Base-by-base conservation (phyloP, 2,329 filamentous ascomycete genomes). In the Aspergillus vadensis region DNA sequence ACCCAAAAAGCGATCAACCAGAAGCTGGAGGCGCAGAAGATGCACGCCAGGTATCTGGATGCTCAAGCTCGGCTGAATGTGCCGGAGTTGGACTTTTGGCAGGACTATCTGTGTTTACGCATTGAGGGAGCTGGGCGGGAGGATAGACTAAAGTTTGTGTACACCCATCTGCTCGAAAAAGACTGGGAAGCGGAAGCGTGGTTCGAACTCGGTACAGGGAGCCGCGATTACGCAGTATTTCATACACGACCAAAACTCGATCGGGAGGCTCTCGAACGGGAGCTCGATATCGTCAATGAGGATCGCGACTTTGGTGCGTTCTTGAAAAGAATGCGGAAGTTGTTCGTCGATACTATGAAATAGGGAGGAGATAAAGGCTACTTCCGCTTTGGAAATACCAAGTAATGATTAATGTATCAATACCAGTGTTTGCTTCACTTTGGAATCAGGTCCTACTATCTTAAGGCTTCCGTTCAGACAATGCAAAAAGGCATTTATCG, bases 71-170 rank as follows among this genome's bases (percentile, higher is more conserved):
- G 92, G 36, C 91, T 94, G 77, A 98, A 99, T 77, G 86, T 91
- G 47, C 95, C 95, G 0, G 95, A 99, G 80, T 83, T 99, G 49
- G 91, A 93, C 67, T 98, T 98, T 74, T 99, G 95, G 95, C 91
- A 96, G 74, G 90, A 89, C 57, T 95, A 94, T 73, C 81, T 99
- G 61, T 93, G 94, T 60, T 77, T 98, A 73, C 83, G 90, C 62
- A 96, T 99, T 71, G 94, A 98, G 73, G 94, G 94, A 1, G 91
- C 91, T 0, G 93, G 91, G 1, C 85, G 86, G 72, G 88, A 91
- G 64, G 93, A 97, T 77, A 85, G 91, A 25, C 82, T 99, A 68
- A 94, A 94, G 76, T 97, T 99, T 74, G 85, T 95, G 2, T 99
- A 92, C 73, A 90, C 87, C 27, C 91, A 96, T 75, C 82, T 98